phyloP scores from a whole-genome alignment of 257 asterid genomes.

The Petunia secreta region DNA sequence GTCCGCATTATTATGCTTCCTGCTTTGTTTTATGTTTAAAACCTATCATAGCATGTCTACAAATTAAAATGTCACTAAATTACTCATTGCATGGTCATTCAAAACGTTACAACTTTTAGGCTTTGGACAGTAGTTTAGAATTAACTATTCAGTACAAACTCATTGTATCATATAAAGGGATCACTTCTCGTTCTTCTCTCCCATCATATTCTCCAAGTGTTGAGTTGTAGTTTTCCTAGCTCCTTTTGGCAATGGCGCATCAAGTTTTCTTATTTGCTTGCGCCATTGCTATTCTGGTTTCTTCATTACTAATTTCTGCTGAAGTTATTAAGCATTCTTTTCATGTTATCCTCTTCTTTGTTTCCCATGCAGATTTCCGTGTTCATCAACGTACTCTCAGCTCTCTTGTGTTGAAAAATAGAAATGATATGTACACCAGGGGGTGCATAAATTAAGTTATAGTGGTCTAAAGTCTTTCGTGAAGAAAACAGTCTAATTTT shows the following conservation, averaged over 20 bases:
- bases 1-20: too few species aligned
- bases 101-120: too few species aligned
- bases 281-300: conserved; percentile 19
- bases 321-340: conserved; percentile 18
- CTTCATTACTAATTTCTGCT: conserved; percentile 12
- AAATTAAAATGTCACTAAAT: too few species aligned
- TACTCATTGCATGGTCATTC: too few species aligned
- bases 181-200: neutral
- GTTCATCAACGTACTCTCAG: neutral
- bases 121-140: too few species aligned
- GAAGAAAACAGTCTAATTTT: too few species aligned
- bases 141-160: neutral
- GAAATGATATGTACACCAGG: neutral
- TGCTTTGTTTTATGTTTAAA: too few species aligned
- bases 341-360: conserved; percentile 3
- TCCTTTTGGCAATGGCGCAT: neutral
- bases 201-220: neutral
- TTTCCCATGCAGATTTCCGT: neutral
- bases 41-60: too few species aligned
- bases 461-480: too few species aligned
- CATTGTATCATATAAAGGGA: neutral
- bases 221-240: neutral
- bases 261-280: conserved; percentile 24
- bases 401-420: too few species aligned
- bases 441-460: neutral